Conservation (phyloP, 2,329 filamentous ascomycete species). For the Aspergillus pseudotamarii region DNA sequence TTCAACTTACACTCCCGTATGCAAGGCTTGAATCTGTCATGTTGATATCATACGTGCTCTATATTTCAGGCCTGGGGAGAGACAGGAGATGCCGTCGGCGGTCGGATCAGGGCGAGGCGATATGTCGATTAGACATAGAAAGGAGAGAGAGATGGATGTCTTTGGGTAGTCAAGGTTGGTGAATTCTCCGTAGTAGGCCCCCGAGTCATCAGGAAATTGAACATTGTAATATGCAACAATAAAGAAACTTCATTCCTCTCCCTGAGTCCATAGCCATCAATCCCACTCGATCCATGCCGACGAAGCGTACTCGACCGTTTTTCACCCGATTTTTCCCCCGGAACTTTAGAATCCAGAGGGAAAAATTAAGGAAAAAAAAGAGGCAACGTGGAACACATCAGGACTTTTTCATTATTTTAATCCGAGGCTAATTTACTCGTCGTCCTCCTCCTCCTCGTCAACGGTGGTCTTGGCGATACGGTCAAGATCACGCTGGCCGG, state of each 20-base stretch:
- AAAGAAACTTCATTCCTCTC: slow-evolving; percentile 25
- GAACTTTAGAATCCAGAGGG: not conserved
- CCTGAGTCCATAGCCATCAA: slow-evolving; percentile 13
- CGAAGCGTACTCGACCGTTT: slow-evolving; percentile 8
- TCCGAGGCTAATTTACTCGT: slow-evolving; percentile 43
- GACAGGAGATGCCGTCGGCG: not conserved
- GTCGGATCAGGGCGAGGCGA: not conserved
- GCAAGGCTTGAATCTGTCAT: not conserved
- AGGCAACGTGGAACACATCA: slow-evolving; percentile 21
- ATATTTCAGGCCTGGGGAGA: not conserved
- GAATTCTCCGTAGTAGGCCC: slow-evolving; percentile 3
- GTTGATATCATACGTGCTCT: slow-evolving; percentile 2
- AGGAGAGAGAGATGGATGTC: not conserved
- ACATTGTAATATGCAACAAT: slow-evolving; percentile 24
- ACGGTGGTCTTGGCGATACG: slow-evolving; percentile 78
- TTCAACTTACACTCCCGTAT: not conserved
- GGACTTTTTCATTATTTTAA: slow-evolving; percentile 32
- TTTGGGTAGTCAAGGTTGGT: slow-evolving; percentile 3
- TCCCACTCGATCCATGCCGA: slow-evolving; percentile 10
- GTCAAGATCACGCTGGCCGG: slow-evolving; percentile 98
- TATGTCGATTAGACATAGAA: not conserved
- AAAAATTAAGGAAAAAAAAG: slow-evolving; percentile 12
- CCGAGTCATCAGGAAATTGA: slow-evolving; percentile 20
- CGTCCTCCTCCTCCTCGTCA: slow-evolving; percentile 49
- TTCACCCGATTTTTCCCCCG: slow-evolving; percentile 8